Evolutionary conservation across 768 basidiomycete species (phyloP), one percentile per base, ranked within the genome.

Genomic region (Trametopsis cervina): DNA sequence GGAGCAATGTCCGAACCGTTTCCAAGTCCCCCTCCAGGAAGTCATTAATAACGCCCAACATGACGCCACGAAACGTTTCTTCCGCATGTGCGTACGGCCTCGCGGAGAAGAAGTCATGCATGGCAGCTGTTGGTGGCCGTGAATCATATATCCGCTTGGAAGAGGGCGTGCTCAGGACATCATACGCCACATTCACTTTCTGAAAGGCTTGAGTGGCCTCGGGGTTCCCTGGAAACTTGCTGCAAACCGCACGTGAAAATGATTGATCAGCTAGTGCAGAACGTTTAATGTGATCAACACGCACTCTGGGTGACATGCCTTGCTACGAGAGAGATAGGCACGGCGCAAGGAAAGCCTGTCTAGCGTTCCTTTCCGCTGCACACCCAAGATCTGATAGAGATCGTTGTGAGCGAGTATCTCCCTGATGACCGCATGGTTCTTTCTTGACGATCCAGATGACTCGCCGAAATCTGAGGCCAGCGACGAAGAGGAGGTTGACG

Each of bases 21-120:
- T 91, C 87, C n/a, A 92, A 68, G 64, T 92, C 89, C 4, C 89
- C 90, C 46, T 90, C 85, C 39, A 92, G 64, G 54, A 90, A 87
- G 58, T 93, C 90, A 51, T 78, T 81, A 60, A 91, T 78, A 10
- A 89, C 81, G 22, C 80, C 77, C 25, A 87, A 61, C 26, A 92
- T 68, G 15, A 90, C 88, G 45, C 78, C 75, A 42, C 80, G 72
- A 47, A 93, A 78, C 1, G 90, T 92, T 57, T 92, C 85, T 50
- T 93, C 86, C 0, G 85, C 84, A 48, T 80, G 70, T 27, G 71
- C 69, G 25, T 70, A 65, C 18, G 81, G 70, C 29, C 70, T 69
- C 5, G 80, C 61, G 22, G 74, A 65, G 56, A 81, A 80, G 39
- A 79, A 73, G 57, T 83, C 76, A 57, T 74, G 78, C 24, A 60